Percentiles rank a stretch among this genome's conserved stretches.
Evolutionary conservation across 768 basidiomycete genomes (phyloP).

Genomic region (Epithele typhae): DNA sequence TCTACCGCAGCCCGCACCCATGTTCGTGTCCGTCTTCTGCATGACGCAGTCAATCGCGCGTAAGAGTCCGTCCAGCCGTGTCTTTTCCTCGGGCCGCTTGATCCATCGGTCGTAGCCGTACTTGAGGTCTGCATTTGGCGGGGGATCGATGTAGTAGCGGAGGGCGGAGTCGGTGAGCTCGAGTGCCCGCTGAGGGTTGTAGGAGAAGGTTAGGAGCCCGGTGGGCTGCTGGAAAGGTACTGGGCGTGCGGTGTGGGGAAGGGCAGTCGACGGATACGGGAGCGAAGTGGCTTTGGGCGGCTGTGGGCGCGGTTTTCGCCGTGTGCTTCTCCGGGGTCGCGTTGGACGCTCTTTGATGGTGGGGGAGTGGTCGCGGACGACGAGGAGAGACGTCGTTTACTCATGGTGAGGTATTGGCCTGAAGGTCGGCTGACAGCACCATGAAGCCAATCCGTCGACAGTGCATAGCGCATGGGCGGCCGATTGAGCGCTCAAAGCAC

Average conservation of each 20-base stretch:
- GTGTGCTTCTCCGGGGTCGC: too few species aligned
- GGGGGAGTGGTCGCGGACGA: neutral
- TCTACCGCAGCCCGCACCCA: conserved; percentile 25
- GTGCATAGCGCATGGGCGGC: too few species aligned
- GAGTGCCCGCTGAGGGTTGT: conserved; percentile 48
- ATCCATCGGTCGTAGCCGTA: conserved; percentile 76
- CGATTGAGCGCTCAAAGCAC: too few species aligned
- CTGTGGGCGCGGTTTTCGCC: neutral
- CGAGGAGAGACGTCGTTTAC: too few species aligned
- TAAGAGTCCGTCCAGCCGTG: conserved; percentile 66
- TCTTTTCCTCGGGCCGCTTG: conserved; percentile 57
- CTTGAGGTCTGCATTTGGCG: conserved; percentile 56
- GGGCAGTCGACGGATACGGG: conserved; percentile 15
- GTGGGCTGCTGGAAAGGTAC: conserved; percentile 66
- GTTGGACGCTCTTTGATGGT: too few species aligned
- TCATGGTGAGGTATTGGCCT: too few species aligned
- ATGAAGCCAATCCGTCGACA: too few species aligned
- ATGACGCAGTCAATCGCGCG: conserved; percentile 48
- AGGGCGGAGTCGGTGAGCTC: conserved; percentile 67
- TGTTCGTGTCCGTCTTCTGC: conserved; percentile 26
- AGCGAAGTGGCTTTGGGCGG: conserved; percentile 11
- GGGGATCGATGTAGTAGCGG: conserved; percentile 69
- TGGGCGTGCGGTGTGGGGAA: conserved; percentile 10
- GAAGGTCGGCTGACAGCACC: too few species aligned
- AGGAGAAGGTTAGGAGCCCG: conserved; percentile 69